A percentile compares a stretch with the other conserved stretches of the same genome.
phyloP scores from a whole-genome alignment of 768 basidiomycete genomes.

The Mycena albidolilacea region DNA sequence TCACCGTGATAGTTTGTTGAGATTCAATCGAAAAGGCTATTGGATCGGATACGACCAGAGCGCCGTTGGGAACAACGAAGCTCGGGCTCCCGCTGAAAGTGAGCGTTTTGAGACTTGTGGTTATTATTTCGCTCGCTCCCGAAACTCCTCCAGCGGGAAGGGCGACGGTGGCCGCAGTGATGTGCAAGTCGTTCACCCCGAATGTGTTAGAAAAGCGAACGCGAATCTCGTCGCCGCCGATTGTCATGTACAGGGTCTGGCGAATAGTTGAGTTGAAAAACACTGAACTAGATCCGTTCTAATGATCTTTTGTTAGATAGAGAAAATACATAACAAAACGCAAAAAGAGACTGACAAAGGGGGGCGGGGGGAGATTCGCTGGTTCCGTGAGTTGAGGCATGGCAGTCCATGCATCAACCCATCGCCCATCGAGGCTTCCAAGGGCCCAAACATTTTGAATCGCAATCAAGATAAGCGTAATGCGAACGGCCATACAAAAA shows the following conservation, averaged over 20 bases:
- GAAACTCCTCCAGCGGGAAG: constrained; percentile 54
- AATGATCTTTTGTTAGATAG: not conserved
- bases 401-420: constrained; percentile 54
- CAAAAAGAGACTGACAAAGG: constrained; percentile 44
- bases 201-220: constrained; percentile 66
- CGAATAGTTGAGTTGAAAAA: constrained; percentile 65
- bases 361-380: constrained; percentile 53
- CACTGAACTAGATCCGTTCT: constrained; percentile 49
- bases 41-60: constrained; percentile 61
- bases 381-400: constrained; percentile 60
- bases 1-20: constrained; percentile 57
- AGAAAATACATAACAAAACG: not conserved
- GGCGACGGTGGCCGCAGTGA: constrained; percentile 61
- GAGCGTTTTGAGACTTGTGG: constrained; percentile 51
- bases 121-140: constrained; percentile 54
- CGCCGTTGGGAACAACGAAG: constrained; percentile 60
- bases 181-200: constrained; percentile 57
- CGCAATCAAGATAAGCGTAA: not conserved
- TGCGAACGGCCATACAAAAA: not conserved
- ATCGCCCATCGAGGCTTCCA: constrained; percentile 37
- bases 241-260: constrained; percentile 62
- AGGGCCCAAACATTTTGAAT: constrained; percentile 6
- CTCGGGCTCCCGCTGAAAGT: constrained; percentile 62
- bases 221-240: constrained; percentile 57
- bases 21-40: constrained; percentile 56